Evolutionary conservation across 352 stramenopile genomes (phyloP), one percentile per base, ranked within the genome.

Genomic region (Globisporangium mamillatum): DNA sequence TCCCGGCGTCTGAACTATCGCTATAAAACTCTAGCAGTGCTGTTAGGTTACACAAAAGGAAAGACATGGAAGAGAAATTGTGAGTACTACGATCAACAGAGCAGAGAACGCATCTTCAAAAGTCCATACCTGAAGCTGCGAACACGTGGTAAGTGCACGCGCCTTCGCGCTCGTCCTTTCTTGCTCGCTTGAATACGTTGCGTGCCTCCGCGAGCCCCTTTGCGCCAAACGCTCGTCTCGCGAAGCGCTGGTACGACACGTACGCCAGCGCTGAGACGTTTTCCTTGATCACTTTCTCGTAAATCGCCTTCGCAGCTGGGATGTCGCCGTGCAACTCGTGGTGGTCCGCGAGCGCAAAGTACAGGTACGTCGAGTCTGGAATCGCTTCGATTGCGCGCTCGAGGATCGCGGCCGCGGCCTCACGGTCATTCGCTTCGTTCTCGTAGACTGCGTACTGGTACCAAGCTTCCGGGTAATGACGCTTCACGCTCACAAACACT

Each of bases 1-100:
- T 93, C 32, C 89, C 86, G 6, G 77, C 78, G 41, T 93, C 87
- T 10, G 84, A 92, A n/a, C 73, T 89, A 66, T 93, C 84, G 52
- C 87, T 92, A 70, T 95, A 92, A 69, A 94, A 96, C 72, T 96
- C 87, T 29, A 96, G 68, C 63, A 95, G 56, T 0, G 89, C 89
- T 96, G 53, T 8, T 22, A 18, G 16, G 4, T 32, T 32, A 32
- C 29, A 8, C 29, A 32, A 32, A 50, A 22, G 1, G 8, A 50
- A n/a, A n/a, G 8, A 41, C 8, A 41, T 7, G 29, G 29, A 41
- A 41, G 8, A 41, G 34, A 14, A 41, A 41, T 14, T 41, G 34
- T 41, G 8, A 41, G 34, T 14, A 41, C 8, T 14, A 41, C 34
- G 34, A 41, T 32, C 34, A 41, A 41, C 9, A 3, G 10, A 41